Conservation (phyloP, 1,284 basidiomycete species). For the Malassezia obtusa region DNA sequence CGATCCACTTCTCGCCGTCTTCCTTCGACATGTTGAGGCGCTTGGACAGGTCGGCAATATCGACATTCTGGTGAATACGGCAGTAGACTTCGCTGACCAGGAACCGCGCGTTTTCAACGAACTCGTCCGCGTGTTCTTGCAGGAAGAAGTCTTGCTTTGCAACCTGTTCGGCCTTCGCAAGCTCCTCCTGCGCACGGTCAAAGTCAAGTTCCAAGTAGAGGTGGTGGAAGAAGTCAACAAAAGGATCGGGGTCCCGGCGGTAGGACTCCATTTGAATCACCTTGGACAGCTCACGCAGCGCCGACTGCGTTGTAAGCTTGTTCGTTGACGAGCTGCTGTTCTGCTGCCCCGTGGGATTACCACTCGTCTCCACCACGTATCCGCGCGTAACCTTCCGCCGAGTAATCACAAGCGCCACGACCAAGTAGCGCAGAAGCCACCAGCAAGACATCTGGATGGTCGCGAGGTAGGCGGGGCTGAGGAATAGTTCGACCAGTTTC, state of each 20-base stretch:
- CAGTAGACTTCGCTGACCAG: slow-evolving; percentile 95
- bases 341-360: slow-evolving; percentile 16
- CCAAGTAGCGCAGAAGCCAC: slow-evolving; percentile 89
- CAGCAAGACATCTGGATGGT: slow-evolving; percentile 93
- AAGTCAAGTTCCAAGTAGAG: slow-evolving; percentile 89
- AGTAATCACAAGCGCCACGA: slow-evolving; percentile 81
- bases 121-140: slow-evolving; percentile 75
- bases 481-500: slow-evolving; percentile 91
- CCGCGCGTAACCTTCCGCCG: slow-evolving; percentile 54
- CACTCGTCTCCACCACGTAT: slow-evolving; percentile 32
- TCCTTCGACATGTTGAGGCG: slow-evolving; percentile 80
- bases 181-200: slow-evolving; percentile 72
- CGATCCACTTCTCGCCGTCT: slow-evolving; percentile 98
- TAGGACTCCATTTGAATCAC: slow-evolving; percentile 43
- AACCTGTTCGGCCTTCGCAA: slow-evolving; percentile 69
- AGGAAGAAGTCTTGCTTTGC: slow-evolving; percentile 91
- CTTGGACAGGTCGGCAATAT: slow-evolving; percentile 88
- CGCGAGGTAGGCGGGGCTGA: slow-evolving; percentile 89
- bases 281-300: slow-evolving; percentile 42
- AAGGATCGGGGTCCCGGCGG: slow-evolving; percentile 74
- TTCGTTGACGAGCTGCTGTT: slow-evolving; percentile 24
- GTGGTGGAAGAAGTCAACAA: slow-evolving; percentile 85
- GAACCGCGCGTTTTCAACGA: slow-evolving; percentile 89
- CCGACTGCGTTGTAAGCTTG: slow-evolving; percentile 41
- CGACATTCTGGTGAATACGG: slow-evolving; percentile 89